Conservation (phyloP, 2,329 filamentous ascomycete species). For the Botrytis medusae region DNA sequence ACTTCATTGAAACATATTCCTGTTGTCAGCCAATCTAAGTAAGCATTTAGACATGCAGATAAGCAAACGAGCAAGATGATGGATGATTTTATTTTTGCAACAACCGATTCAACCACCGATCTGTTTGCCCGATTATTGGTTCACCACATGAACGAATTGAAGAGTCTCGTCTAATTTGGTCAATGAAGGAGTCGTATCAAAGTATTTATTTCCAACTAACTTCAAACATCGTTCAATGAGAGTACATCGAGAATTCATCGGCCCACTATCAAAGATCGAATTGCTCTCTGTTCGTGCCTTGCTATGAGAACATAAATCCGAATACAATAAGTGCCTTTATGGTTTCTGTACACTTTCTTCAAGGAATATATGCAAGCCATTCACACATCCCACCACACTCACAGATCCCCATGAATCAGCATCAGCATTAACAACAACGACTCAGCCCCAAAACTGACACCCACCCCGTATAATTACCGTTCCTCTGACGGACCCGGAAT, state of each 20-base stretch:
- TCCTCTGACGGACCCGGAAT: not conserved
- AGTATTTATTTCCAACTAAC: not conserved
- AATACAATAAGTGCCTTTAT: not conserved
- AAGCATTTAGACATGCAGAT: not conserved
- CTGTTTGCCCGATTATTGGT: not conserved
- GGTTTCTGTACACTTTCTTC: not conserved
- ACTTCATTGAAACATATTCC: not conserved
- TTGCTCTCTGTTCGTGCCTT: not conserved
- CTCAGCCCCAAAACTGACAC: conserved; percentile 16
- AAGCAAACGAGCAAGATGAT: not conserved
- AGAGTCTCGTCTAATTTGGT: conserved; percentile 4
- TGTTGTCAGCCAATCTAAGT: not conserved
- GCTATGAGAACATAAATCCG: not conserved
- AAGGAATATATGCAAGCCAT: conserved; percentile 9
- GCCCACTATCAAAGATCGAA: not conserved
- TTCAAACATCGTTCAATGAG: not conserved
- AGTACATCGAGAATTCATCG: not conserved
- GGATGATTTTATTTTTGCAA: not conserved
- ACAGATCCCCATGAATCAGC: conserved; percentile 13
- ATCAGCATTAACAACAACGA: conserved; percentile 7
- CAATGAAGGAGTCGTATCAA: not conserved
- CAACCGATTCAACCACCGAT: not conserved
- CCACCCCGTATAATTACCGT: conserved; percentile 16
- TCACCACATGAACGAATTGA: not conserved
- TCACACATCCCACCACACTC: conserved; percentile 13